Evolutionary conservation across 2,329 filamentous ascomycete genomes (phyloP), one percentile per base, ranked within the genome.

Genomic region (Beauveria sp.): DNA sequence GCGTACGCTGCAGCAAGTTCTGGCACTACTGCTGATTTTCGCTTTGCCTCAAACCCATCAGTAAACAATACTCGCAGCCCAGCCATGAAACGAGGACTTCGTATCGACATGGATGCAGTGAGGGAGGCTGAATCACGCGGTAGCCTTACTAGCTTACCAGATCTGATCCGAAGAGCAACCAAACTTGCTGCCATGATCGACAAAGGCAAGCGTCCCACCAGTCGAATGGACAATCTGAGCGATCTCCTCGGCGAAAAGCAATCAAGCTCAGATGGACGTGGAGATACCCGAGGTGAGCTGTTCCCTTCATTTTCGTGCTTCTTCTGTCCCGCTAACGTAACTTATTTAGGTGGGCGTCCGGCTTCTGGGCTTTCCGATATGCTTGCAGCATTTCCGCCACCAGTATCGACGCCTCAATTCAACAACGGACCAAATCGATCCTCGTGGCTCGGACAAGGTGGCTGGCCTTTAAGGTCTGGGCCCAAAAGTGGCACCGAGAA

Each of bases 71-170:
- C 77, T 20, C 66, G 54, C 26, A 61, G 84, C 26, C 85, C 84
- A 12, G 82, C 80, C 14, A 78, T 86, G 61, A 77, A 80, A 65
- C 76, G 83, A 54, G 92, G 93, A 37, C 89, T 91, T 3, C 84
- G 84, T 41, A 77, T 97, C 4, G 86, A 97, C 69, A 88, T 97
- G 26, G 87, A 92, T 69, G 90, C 90, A 4, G 89, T 96, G 3
- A 84, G 86, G 65, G 86, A 88, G 56, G 90, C 90, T 18, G 91
- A 97, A 72, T 84, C 88, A 1, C 85, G 94, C 69, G 92, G 91
- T 4, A 97, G 92, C 71, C 79, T 96, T 64, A 97, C 94, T 1
- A 97, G 92, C 73, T 77, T 99, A 62, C 89, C 92, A 0, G 94
- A 97, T 71, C 77, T 99, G 63, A 97, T 99, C 66, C 83, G 86